Evolutionary conservation across 2,329 filamentous ascomycete species (phyloP), one percentile per base, ranked within the genome.

Genomic region (Colletotrichum musicola): DNA sequence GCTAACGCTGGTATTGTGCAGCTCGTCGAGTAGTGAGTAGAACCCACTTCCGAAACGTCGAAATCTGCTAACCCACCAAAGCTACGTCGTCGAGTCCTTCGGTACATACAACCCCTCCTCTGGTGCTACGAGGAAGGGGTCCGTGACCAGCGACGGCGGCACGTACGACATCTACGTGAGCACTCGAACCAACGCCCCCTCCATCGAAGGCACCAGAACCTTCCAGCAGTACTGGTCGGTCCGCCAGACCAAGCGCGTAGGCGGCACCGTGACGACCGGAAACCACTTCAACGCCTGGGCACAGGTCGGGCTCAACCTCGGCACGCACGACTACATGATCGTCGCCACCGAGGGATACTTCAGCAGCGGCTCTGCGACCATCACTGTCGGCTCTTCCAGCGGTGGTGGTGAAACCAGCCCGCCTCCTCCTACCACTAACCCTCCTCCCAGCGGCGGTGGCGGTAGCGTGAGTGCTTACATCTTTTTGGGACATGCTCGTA

Each of bases 201-300:
- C 81, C 2, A 88, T 88, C 71, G 78, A 84, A n/a, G 86, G 86
- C 53, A 87, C 84, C 12, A 71, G 78, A 18, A 88, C 85, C 46
- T 88, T 88, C 75, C 79, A 82, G 75, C 85, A 88, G 78, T 88
- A 83, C 74, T 87, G 83, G 82, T 80, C 79, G 0, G 77, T 82
- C 14, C 81, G 88, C 51, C 79, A 79, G 57, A 79, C 77, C 62
- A 84, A 88, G 78, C 80, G 86, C 35, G 81, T 83, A 13, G 81
- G 83, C 22, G 87, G 88, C 1, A 85, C 84, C 2, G 83, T 90
- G 58, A 86, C 82, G 2, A 83, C 81, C 1, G 77, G 77, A 20
- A 84, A 81, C 62, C 86, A 89, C 76, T 88, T 88, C 70, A 81
- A 84, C 71, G 85, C 84, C 25, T 89, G 87, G 86, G 74, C 77